Base-by-base conservation (phyloP, 1,139 yeast genomes). In the Saccharomycopsis phalli region DNA sequence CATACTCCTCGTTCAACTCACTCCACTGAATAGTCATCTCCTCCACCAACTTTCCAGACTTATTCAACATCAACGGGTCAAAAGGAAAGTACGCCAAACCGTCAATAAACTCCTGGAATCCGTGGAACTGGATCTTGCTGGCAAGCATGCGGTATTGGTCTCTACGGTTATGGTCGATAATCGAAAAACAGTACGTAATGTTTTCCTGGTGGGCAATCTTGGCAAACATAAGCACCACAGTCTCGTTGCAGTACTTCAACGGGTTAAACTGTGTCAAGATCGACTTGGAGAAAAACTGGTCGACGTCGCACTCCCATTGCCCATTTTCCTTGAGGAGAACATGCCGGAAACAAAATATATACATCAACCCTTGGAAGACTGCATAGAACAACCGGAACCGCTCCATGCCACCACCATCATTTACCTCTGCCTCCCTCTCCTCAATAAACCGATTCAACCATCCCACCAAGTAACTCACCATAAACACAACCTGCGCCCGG, bases 51-150 rank as follows among this genome's bases (percentile, higher is more conserved):
- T 60, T 61, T 51, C 76, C 76, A 42, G 86, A 71, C 18, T 60
- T 61, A 35, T 80, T 82, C 49, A 91, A 68, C 38, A 82, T 76
- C 49, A 91, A 62, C 1, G 98, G 98, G 63, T 91, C 98, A 58
- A 84, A 91, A 10, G 98, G 98, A 61, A 91, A 91, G 58, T 86
- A 91, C 11, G 93, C 88, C 57, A 87, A 95, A 42, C 87, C 65
- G 56, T 86, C 94, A 50, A 83, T 72, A 56, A 84, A 86, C 54
- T 87, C 95, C 56, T 82, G 91, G 53, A 74, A 73, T 14, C 35
- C 29, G 32, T 40, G 43, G 18, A 45, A 45, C 32, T 41, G 30
- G 18, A 42, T 42, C 28, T 41, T 41, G 41, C 11, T 29, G 17
- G 20, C 22, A 4, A 14, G 28, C 28, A 18, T 19, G 8, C 40